A percentile compares a stretch with the other conserved stretches of the same genome.
Conservation (phyloP, 1,284 basidiomycete genomes). For the Rhodotorula mucilaginosa region DNA sequence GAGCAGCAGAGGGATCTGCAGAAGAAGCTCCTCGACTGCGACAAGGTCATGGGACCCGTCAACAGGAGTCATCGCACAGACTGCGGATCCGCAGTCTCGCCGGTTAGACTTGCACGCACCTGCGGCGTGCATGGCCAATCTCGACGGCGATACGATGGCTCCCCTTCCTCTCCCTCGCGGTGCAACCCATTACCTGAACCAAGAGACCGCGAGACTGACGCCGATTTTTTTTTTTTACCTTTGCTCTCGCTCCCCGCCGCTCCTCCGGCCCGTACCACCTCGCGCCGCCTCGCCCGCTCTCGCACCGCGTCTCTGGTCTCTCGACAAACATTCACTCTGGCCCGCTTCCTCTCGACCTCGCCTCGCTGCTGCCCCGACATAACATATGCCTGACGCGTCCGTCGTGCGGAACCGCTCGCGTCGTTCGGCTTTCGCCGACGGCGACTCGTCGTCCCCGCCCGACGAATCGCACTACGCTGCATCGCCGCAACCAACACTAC, state of each 20-base stretch:
- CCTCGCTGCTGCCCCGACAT: too few relatives aligned
- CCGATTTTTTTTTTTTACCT: neutral
- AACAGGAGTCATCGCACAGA: too few relatives aligned
- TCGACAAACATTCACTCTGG: too few relatives aligned
- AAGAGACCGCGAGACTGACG: neutral
- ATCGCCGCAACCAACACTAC: neutral
- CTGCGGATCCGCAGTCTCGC: neutral
- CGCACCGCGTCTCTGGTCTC: neutral
- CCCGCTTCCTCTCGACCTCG: too few relatives aligned
- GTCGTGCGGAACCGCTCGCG: neutral
- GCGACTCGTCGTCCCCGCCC: neutral
- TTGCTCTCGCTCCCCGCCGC: neutral
- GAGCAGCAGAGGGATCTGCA: too few relatives aligned
- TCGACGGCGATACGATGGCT: neutral
- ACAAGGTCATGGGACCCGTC: too few relatives aligned
- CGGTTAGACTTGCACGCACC: neutral
- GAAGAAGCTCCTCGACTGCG: too few relatives aligned
- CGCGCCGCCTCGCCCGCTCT: neutral
- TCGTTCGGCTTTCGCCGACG: conserved; percentile 3
- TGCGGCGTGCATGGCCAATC: neutral
- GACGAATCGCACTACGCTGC: neutral
- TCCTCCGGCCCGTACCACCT: neutral
- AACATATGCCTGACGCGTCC: neutral
- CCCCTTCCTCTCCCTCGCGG: neutral
- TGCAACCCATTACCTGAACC: neutral